A percentile compares a stretch with the other conserved stretches of the same genome.
These are phyloP conservation scores for Medicago arabica DNA, from an alignment of 306 rosid species.

Conservation along the genomic window DNA sequence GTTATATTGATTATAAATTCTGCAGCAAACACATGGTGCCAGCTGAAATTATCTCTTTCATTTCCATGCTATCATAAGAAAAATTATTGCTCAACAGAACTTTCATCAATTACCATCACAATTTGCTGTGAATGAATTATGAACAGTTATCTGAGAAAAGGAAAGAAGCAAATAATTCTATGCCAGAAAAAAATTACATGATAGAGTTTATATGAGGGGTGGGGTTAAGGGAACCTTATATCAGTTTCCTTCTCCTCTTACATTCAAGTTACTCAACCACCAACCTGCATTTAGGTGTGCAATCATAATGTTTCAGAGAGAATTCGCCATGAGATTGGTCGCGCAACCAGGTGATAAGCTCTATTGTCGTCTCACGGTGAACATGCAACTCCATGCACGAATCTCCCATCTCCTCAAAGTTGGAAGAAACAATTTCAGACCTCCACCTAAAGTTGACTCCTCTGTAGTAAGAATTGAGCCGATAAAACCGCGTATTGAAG, in stretches of 20 bases:
- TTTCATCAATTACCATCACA: no score
- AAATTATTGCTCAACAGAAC: no score
- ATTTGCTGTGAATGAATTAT: no score
- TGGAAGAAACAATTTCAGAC: constrained; percentile 89
- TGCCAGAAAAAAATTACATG: no score
- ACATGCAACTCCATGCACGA: constrained; percentile 82
- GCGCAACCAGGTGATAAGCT: constrained; percentile 96
- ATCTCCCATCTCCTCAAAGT: constrained; percentile 93
- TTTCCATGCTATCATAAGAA: no score
- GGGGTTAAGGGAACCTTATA: no score
- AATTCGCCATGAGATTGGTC: constrained; percentile 91
- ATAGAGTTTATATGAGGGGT: no score
- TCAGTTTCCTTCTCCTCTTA: constrained; percentile 67
- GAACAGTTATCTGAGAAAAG: no score
- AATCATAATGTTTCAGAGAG: constrained; percentile 93
- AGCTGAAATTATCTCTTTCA: no score
- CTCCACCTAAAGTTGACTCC: constrained; percentile 94
- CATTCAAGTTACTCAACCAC: constrained; percentile 85
- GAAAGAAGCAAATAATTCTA: no score
- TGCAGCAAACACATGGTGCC: no score
- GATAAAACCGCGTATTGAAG: constrained; percentile 74
- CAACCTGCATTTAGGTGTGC: constrained; percentile 87
- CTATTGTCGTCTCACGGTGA: constrained; percentile 88
- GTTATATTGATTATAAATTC: no score
- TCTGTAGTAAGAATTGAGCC: constrained; percentile 92